Base-by-base conservation (phyloP, 1,284 basidiomycete genomes). In the Boletus mariae region DNA sequence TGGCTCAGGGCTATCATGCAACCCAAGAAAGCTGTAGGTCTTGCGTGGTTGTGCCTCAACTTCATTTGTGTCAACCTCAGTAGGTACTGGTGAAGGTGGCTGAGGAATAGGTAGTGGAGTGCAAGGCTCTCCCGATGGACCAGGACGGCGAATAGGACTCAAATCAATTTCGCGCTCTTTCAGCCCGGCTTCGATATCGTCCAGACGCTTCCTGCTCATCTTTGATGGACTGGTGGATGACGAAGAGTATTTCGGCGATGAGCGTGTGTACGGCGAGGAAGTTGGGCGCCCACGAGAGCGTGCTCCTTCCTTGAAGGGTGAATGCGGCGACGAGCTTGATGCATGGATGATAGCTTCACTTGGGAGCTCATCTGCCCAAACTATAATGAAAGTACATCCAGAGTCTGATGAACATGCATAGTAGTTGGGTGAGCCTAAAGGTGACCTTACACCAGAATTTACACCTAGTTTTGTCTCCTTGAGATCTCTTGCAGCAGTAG, bases 1-100 rank as follows among this genome's bases (percentile, higher is more conserved):
- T 4, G 32, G n/a, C 45, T 60, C 53, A 0, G 63, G 66, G 38
- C 53, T 55, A 31, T 52, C 12, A 11, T 50, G 7, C 28, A 65
- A 50, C 25, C 63, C 63, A 7, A 65, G 66, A 44, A 69, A 65
- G 47, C 66, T 68, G n/a, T 49, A 57, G 2, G 47, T 52, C 38
- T 42, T 64, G 37, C n/a, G 54, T 44, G 54, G 54, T 31, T 37
- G 54, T 35, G 26, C 45, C 42, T 69, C 61, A 15, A 13, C 48
- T 25, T 67, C 62, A 20, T 26, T 32, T 7, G 43, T 43, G 4
- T 64, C 63, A 12, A 60, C 25, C 45, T 65, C 66, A 1, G 63
- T 69, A 5, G 61, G 59, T 20, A 60, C 59, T 15, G 63, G 63
- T 5, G 63, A 65, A 47, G 63, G 61, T 41, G 66, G 65, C 12